Evolutionary conservation across 2,329 filamentous ascomycete genomes (phyloP).

Genomic region (Nigrospora osmanthi): DNA sequence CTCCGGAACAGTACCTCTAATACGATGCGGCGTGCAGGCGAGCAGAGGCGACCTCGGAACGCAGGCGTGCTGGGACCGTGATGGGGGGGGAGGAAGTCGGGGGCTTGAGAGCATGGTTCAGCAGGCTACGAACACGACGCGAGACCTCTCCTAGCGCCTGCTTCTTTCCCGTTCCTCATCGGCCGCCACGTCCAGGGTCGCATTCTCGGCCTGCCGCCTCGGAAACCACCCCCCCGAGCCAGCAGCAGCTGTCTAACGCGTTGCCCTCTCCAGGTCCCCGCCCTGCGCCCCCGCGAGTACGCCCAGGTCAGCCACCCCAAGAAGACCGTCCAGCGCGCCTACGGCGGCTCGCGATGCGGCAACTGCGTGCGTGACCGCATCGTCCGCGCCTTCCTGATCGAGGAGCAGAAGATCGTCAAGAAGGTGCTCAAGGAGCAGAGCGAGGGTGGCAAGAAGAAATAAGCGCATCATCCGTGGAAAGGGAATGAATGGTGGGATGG

Average conservation of each 20-base stretch:
- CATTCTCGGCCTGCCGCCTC: too few relatives aligned
- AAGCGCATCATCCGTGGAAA: constrained; percentile 30
- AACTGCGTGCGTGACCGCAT: constrained; percentile 98
- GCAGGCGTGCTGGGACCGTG: not conserved
- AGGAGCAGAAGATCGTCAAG: constrained; percentile 99
- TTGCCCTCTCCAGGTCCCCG: constrained; percentile 59
- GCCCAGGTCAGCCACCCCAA: constrained; percentile 93
- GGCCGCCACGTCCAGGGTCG: too few relatives aligned
- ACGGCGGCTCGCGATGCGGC: constrained; percentile 96
- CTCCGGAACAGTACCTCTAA: not conserved
- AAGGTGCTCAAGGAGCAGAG: constrained; percentile 98
- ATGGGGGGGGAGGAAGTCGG: not conserved
- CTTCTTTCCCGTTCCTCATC: too few relatives aligned
- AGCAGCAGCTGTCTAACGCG: too few relatives aligned
- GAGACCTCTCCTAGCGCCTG: too few relatives aligned
- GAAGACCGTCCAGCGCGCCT: constrained; percentile 98
- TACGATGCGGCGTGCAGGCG: constrained; percentile 2
- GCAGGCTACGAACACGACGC: too few relatives aligned
- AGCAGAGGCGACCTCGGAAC: not conserved
- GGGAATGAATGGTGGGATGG: constrained; percentile 15
- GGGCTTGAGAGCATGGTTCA: too few relatives aligned
- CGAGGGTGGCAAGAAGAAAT: constrained; percentile 62
- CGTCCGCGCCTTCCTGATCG: constrained; percentile 96
- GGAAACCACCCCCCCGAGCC: too few relatives aligned
- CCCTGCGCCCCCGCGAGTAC: constrained; percentile 97